Conservation (phyloP, 2,329 filamentous ascomycete species). For the Fusarium chuoi region DNA sequence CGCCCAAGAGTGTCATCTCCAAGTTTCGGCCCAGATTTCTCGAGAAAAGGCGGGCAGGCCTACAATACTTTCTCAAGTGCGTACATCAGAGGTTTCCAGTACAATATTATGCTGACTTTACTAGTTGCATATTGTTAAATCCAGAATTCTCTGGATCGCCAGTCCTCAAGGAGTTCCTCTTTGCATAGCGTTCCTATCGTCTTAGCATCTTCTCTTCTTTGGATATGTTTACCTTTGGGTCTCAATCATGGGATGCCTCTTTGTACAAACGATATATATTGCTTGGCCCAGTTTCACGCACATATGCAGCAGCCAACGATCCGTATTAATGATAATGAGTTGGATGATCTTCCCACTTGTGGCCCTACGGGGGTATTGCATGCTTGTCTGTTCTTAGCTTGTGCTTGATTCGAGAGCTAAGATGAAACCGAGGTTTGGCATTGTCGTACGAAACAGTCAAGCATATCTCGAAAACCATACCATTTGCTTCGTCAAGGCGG, state of each 20-base stretch:
- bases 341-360: constrained; percentile 29
- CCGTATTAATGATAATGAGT: constrained; percentile 44
- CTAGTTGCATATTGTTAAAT: constrained; percentile 88
- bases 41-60: constrained; percentile 81
- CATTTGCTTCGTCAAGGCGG: constrained; percentile 16
- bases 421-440: constrained; percentile 6
- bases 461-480: background rate
- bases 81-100: constrained; percentile 43
- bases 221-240: constrained; percentile 34
- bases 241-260: constrained; percentile 25
- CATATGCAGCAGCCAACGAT: constrained; percentile 28
- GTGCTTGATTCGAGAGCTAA: background rate
- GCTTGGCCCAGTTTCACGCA: constrained; percentile 22
- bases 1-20: constrained; percentile 90
- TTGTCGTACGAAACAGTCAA: background rate
- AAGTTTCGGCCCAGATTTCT: constrained; percentile 87
- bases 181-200: constrained; percentile 59
- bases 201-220: constrained; percentile 29
- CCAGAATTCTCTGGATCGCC: constrained; percentile 94
- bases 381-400: background rate
- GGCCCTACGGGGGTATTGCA: background rate
- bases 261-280: constrained; percentile 38
- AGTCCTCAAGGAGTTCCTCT: constrained; percentile 90
- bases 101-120: constrained; percentile 22
- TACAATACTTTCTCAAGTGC: constrained; percentile 95